phyloP scores from a whole-genome alignment of 2,329 filamentous ascomycete genomes.

The Truncatella angustata region DNA sequence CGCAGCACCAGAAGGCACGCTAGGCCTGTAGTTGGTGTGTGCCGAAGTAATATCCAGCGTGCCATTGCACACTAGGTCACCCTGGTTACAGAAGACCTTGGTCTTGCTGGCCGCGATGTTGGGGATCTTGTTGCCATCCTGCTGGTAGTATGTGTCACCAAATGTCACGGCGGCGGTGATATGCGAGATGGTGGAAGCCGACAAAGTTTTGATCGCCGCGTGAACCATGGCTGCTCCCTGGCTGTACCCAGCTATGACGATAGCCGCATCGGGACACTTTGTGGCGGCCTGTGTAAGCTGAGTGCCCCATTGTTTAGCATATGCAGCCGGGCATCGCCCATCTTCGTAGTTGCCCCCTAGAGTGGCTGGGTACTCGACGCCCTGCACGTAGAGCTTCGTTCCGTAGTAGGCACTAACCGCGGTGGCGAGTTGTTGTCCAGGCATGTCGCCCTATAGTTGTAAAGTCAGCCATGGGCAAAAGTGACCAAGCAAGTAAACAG shows the following conservation, averaged over 20 bases:
- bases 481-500: not conserved
- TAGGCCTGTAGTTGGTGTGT: conserved; percentile 35
- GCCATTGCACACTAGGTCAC: conserved; percentile 48
- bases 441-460: conserved; percentile 2
- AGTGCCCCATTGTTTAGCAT: conserved; percentile 26
- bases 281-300: conserved; percentile 26
- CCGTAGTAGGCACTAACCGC: not conserved
- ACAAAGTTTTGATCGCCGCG: conserved; percentile 30
- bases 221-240: conserved; percentile 33
- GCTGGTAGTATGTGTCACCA: conserved; percentile 28
- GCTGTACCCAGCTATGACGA: conserved; percentile 30
- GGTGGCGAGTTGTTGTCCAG: conserved; percentile 2
- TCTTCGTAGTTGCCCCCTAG: conserved; percentile 26
- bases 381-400: conserved; percentile 10
- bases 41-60: conserved; percentile 35
- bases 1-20: conserved; percentile 7
- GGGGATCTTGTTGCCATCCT: conserved; percentile 28
- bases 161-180: conserved; percentile 27
- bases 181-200: conserved; percentile 24
- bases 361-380: conserved; percentile 25
- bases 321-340: conserved; percentile 22
- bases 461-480: not conserved
- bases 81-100: conserved; percentile 43
- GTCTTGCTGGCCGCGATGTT: conserved; percentile 23
- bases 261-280: conserved; percentile 30